Evolutionary conservation across 2,329 filamentous ascomycete species (phyloP), one percentile per base, ranked within the genome.

Genomic region (Cladosporium sphaerospermum): DNA sequence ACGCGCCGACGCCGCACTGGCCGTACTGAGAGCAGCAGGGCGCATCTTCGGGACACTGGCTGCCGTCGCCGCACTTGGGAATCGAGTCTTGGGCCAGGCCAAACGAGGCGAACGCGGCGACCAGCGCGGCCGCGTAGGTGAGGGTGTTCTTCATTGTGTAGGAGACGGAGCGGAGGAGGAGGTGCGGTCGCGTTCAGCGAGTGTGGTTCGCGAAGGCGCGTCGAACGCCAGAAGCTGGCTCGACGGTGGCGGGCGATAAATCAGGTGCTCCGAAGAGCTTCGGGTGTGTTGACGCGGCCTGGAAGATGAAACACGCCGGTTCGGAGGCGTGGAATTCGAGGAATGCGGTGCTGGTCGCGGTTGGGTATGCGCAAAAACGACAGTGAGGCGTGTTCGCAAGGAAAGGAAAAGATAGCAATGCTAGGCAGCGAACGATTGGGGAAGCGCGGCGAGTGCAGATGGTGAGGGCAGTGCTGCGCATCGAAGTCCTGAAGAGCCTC

Each of bases 1-100:
- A 97, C 53, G 91, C 93, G 64, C 93, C 93, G 53, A 90, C 83
- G 74, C 92, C 93, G 66, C 93, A 97, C 71, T 92, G 79, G 63
- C 89, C 89, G 72, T 96, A 97, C 72, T 93, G 63, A 9, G 67
- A 69, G 51, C 68, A 70, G 63, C 68, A 70, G 18, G 68, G 68
- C 28, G 67, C 52, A 48, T 60, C 59, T 31, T 57, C 46, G 4
- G 67, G 67, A 48, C 68, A 70, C 28, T 57, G 59, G 45, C 58
- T 63, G 54, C 62, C 57, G 6, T 57, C 54, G 42, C 62, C 62
- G 57, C 67, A 70, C n/a, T 57, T 65, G 16, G 60, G 59, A 16
- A 51, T 51, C 18, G 36, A 31, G 48, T 28, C 11, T 42, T 53
- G 55, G 42, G 54, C 54, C 18, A 60, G 63, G 45, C 37, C 58